Conservation (phyloP, 2,329 filamentous ascomycete species). For the Rhynchosporium agropyri region DNA sequence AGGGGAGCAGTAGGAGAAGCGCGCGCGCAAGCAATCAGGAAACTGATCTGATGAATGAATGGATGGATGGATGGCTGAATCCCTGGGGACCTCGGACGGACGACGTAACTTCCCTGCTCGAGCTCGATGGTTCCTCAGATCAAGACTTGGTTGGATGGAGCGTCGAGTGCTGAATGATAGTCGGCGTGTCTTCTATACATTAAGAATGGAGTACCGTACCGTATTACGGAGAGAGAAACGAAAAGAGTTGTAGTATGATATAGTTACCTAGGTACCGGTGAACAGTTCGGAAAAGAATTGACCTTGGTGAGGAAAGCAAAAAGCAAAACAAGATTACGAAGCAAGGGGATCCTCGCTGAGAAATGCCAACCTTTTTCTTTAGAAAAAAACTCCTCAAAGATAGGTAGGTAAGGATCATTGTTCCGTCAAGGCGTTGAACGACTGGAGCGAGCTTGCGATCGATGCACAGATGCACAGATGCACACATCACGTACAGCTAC, state of each 20-base stretch:
- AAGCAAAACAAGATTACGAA: background rate
- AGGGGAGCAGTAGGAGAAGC: background rate
- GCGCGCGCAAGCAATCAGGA: slow-evolving; percentile 10
- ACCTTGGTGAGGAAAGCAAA: background rate
- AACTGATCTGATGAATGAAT: background rate
- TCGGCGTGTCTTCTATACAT: no score
- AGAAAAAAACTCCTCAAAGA: no score
- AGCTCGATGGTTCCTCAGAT: background rate
- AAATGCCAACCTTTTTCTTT: no score
- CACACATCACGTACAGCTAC: background rate
- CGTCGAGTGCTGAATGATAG: slow-evolving; percentile 5
- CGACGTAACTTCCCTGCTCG: no score
- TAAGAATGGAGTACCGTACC: no score
- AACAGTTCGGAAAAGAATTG: background rate
- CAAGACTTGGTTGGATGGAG: slow-evolving; percentile 1
- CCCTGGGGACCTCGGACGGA: background rate
- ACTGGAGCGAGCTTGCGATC: slow-evolving; percentile 2
- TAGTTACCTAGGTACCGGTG: background rate
- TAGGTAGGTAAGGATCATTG: background rate
- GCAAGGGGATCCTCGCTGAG: background rate
- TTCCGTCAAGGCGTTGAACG: slow-evolving; percentile 1
- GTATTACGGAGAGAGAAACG: background rate
- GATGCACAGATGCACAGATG: background rate
- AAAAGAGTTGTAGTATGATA: background rate
- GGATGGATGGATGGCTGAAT: background rate